Evolutionary conservation across 106 monocot genomes (phyloP), one percentile per base, ranked within the genome.

Genomic region (Dendrobium huoshanense): DNA sequence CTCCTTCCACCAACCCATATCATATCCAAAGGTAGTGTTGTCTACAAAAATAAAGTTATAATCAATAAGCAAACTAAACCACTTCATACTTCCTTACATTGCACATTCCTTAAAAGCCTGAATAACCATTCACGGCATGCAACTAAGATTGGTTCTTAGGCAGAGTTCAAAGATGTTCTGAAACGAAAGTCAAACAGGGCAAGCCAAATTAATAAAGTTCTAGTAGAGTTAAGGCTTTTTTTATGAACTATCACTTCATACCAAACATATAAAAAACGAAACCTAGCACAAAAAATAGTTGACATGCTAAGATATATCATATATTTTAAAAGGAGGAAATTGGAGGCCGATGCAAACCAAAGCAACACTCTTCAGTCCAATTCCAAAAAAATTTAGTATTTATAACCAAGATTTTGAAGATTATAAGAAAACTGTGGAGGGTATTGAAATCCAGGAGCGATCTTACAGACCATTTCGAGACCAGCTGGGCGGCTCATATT

Each of bases 401-500:
- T 20, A 74, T 44, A 74, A 18, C 40, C 15, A 65, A 27, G 22
- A 65, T 65, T 65, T n/a, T 24, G 43, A 44, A 43, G 0, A 20
- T 45, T 19, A 43, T 3, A 48, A 45, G 11, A 49, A 51, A 2
- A 51, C 10, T 37, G 45, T 19, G 19, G 7, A 5, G 49, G 22
- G 19, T 15, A 74, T 43, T 7, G 10, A 41, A 45, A 41, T 20
- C 40, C 74, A 74, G 43, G 74, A 74, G 15, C 22, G 45, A 49
- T 27, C 42, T 41, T 29, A 74, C 74, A 47, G 47, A 76, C 76
- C 78, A 40, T 61, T n/a, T 10, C 73, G 61, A 17, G 80, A 80
- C 90, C 90, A 91, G 29, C 79, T 80, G 4, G 94, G 92, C 6
- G 91, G 82, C 75, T 93, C 91, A 82, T 88, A 99, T 83, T 99